Evolutionary conservation across 2,329 filamentous ascomycete species (phyloP), one percentile per base, ranked within the genome.

Genomic region (Sclerotinia nivalis): DNA sequence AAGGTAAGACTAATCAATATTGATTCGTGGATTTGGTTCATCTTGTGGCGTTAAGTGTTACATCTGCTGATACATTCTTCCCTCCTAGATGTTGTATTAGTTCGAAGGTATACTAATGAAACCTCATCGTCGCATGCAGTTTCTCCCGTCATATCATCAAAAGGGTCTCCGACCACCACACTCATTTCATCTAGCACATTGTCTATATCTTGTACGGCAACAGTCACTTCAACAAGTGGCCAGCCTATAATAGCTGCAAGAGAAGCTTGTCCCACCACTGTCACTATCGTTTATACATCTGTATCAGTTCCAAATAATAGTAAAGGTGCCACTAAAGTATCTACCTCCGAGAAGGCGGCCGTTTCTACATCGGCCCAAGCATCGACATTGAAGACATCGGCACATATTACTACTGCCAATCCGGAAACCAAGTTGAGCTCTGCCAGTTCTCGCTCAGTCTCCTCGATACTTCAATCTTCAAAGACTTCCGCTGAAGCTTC

Each of bases 161-260:
- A 65, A 69, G 59, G 54, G 22, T 56, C 67, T 69, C 40, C 66
- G 43, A 65, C 45, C 52, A 58, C 43, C 66, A 62, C 58, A 58
- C 52, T 69, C 58, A 54, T 69, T 61, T 54, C 49, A 56, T 55
- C 28, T 22, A 52, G 54, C 45, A 58, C 45, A 45, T 66, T 49
- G 9, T 31, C 52, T 37, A 34, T 40, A n/a, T 66, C 61, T 69
- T 72, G 71, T 69, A 72, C 65, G 28, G 66, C 65, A 66, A 72
- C 69, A 22, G 55, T 71, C 43, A 70, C 59, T 10, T 72, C 61
- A 28, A 69, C 66, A 60, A 61, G 47, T n/a, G 69, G 69, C 10
- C 52, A 58, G 40, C 59, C 69, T 52, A 45, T 45, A 15, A 10
- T 65, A 28, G 67, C 67, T n/a, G 67, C 59, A 47, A 55, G 50